These are phyloP conservation scores for Sideroxylon spinosum DNA, from an alignment of 179 eudicot genomes.

Conservation along the genomic window DNA sequence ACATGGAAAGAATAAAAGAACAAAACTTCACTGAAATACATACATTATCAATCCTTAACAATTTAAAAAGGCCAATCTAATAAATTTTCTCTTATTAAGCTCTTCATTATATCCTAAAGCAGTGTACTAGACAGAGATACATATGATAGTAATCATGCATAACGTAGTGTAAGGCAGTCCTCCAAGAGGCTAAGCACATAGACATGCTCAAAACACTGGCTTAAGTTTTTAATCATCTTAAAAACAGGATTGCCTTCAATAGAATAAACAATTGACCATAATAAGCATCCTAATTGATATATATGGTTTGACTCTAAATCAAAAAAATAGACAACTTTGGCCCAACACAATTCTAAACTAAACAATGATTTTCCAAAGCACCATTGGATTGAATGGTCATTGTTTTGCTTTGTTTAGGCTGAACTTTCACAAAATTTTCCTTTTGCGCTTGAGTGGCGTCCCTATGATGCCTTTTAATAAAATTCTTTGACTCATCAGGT, in stretches of 20 bases:
- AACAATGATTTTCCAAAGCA: too few species aligned
- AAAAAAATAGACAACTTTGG: not conserved
- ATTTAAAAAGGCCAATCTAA: not conserved
- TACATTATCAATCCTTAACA: too few species aligned
- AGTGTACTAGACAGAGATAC: not conserved
- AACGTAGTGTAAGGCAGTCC: not conserved
- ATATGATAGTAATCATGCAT: too few species aligned
- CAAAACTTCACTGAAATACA: too few species aligned
- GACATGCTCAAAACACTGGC: not conserved
- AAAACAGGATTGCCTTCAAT: not conserved
- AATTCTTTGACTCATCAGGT: not conserved
- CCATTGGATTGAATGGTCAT: too few species aligned
- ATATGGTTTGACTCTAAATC: not conserved
- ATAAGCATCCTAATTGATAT: not conserved
- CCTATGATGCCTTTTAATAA: too few species aligned
- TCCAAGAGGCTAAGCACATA: not conserved
- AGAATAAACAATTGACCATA: not conserved
- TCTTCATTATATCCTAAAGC: not conserved
- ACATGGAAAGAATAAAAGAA: not conserved
- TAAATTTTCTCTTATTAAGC: not conserved
- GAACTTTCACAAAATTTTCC: too few species aligned
- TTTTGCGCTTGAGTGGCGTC: too few species aligned
- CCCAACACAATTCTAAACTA: too few species aligned
- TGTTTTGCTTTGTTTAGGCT: too few species aligned
- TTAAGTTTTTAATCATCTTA: not conserved